Base-by-base conservation (phyloP, 164 flowering plant species). In the Platanus orientalis region DNA sequence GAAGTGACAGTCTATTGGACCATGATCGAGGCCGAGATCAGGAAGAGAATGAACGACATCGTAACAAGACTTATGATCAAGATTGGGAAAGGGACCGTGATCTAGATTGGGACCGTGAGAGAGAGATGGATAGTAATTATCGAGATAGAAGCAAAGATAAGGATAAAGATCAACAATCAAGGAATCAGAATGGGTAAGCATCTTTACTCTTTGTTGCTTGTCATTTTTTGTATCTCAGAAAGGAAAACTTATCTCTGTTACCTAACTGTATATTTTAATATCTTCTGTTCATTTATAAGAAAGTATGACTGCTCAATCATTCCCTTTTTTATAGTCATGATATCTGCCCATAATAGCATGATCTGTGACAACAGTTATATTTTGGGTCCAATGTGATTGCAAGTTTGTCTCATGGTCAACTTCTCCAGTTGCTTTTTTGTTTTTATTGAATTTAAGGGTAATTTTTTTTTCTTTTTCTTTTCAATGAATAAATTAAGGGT, bases 111-210 rank as follows among this genome's bases (percentile, higher is more conserved):
- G 74, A 72, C 39, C 51, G 34, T 48, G 82, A 78, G 61, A 69
- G 62, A 62, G 80, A 77, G 47, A 60, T 69, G 47, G 79, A 81
- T 61, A 75, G 65, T 64, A 63, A 64, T 59, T 76, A 61, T 67
- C 70, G 51, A 69, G 78, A 71, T 56, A 76, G 57, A 66, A 74
- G 47, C 59, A 58, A 30, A 56, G 82, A 77, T 36, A 68, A 61
- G 60, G 83, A 79, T 67, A 79, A 68, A 60, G 75, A 83, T 54
- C 78, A 75, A 26, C 65, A 61, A 7, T 71, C 73, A 17, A 80
- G 69, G 72, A 75, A 56, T 70, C 75, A 49, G 55, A 73, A 65
- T 63, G 67, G 83, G 96, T 89, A 74, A 62, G 72, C 42, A 17
- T 42, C 13, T 29, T 44, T 4, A 20, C 11, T 6, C 23, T 9